Base-by-base conservation (phyloP, 192 early-diverging fungal genomes). In the Kickxella alabastrina region DNA sequence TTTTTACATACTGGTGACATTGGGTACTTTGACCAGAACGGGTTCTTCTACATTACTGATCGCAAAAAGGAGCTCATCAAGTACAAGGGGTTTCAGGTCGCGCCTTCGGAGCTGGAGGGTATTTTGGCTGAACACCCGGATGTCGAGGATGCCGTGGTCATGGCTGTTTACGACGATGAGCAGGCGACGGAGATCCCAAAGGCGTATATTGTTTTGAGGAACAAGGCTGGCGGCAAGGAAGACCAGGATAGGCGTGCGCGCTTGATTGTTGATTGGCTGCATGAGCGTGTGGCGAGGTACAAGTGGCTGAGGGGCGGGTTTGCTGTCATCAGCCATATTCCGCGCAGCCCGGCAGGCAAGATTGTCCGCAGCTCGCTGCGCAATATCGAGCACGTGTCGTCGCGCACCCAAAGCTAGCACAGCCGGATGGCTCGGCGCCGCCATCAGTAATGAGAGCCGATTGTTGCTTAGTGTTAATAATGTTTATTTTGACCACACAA, bases 11-110 rank as follows among this genome's bases (percentile, higher is more conserved):
- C 89, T 3, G 86, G 86, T 14, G 94, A 97, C 57, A 62, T 97
- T 26, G 90, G 80, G 1, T 42, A 75, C 4, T 69, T 85, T 6
- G 84, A 88, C 57, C 65, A 65, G 25, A 27, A 85, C 5, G 78
- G 78, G 3, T 41, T 80, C 35, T 75, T 83, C 41, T 81, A 63
- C 43, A 75, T 85, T 17, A 76, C 82, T 1, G 87, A 85, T 51
- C 86, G 93, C 14, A 58, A 85, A 12, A 97, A 93, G 74, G 90
- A 93, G 60, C 77, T 94, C 22, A 94, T 93, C 63, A 97, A 97
- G 55, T 96, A 88, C 79, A 93, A 92, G 44, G 80, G 83, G 8
- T 81, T 80, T 49, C 79, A 82, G 59, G 87, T 96, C 2, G 82
- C 91, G 0, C 93, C 92, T 0, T 90, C 92, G 9, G 69, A 96